A percentile compares a stretch with the other conserved stretches of the same genome.
Evolutionary conservation across 345 rosid genomes (phyloP).

Genomic region (Salix udensis): DNA sequence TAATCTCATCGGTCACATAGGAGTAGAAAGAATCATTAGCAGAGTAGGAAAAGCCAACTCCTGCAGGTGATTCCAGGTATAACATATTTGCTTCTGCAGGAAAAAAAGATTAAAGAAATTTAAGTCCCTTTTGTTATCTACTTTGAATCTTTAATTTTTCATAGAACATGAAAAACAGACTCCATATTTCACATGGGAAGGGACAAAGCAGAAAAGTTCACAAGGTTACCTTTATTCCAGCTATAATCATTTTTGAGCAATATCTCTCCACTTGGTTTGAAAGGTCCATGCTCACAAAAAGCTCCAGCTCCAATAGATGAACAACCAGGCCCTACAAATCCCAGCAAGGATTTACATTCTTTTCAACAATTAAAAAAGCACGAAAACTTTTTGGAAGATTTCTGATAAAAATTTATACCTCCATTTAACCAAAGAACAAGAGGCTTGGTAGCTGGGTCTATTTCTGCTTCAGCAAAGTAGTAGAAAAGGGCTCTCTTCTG

Average conservation of each 20-base stretch:
- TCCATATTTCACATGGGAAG: neutral
- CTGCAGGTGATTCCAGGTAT: conserved; percentile 27
- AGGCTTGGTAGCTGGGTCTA: conserved; percentile 13
- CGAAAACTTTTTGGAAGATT: neutral
- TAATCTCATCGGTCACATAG: conserved; percentile 13
- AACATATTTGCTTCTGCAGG: conserved; percentile 24
- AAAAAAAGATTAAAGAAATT: neutral
- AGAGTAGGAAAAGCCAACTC: conserved; percentile 31
- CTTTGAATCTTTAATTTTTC: neutral
- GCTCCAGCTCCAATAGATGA: conserved; percentile 30
- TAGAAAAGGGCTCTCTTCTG: conserved; percentile 17
- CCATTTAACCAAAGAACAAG: conserved; percentile 24
- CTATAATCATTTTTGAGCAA: conserved; percentile 16
- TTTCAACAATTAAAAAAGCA: neutral
- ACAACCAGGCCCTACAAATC: conserved; percentile 28
- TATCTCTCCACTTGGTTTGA: conserved; percentile 17
- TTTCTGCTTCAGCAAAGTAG: conserved; percentile 23
- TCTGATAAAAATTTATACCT: neutral
- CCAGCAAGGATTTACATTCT: neutral
- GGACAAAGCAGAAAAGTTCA: too few relatives aligned
- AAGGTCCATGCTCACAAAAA: conserved; percentile 31
- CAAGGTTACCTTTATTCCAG: conserved; percentile 22
- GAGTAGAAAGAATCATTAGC: conserved; percentile 18
- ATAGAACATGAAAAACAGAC: neutral
- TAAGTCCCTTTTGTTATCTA: neutral